These are phyloP conservation scores for Naganishia antarctica DNA, from an alignment of 768 basidiomycete species.

Conservation along the genomic window DNA sequence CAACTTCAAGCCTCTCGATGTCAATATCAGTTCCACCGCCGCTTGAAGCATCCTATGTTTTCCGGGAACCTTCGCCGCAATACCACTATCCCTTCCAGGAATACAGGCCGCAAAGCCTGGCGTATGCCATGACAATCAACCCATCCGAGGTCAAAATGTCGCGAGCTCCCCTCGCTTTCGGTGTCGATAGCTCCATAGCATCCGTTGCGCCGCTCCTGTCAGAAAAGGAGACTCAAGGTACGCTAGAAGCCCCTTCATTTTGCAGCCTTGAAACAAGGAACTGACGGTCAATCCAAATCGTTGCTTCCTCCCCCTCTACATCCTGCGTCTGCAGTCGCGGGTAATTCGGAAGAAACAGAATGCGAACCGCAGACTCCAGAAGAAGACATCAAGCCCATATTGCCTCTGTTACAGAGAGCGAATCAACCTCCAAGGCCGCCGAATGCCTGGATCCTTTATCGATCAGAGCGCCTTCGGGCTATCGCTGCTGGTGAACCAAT, in stretches of 20 bases:
- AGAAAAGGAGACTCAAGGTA: too few relatives aligned
- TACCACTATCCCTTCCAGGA: not conserved
- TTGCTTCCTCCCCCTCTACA: too few relatives aligned
- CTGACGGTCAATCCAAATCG: too few relatives aligned
- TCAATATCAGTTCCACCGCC: not conserved
- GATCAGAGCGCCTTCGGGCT: constrained; percentile 58
- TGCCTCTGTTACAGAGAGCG: not conserved
- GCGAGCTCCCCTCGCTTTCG: not conserved
- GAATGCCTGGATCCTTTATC: constrained; percentile 79
- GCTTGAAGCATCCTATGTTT: not conserved
- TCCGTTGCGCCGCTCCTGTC: too few relatives aligned
- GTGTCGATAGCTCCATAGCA: not conserved
- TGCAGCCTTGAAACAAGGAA: too few relatives aligned
- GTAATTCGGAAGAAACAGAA: not conserved
- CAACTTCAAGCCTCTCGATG: not conserved
- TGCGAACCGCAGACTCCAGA: not conserved
- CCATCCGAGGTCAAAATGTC: not conserved
- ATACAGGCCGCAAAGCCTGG: not conserved
- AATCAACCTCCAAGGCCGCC: constrained; percentile 55
- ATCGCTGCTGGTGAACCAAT: constrained; percentile 43
- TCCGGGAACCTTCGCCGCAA: not conserved
- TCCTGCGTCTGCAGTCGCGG: not conserved
- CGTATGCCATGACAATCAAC: not conserved
- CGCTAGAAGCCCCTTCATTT: too few relatives aligned
- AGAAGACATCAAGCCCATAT: not conserved